Evolutionary conservation across 805 yeast species (phyloP).

Genomic region (Candida loeiensis): DNA sequence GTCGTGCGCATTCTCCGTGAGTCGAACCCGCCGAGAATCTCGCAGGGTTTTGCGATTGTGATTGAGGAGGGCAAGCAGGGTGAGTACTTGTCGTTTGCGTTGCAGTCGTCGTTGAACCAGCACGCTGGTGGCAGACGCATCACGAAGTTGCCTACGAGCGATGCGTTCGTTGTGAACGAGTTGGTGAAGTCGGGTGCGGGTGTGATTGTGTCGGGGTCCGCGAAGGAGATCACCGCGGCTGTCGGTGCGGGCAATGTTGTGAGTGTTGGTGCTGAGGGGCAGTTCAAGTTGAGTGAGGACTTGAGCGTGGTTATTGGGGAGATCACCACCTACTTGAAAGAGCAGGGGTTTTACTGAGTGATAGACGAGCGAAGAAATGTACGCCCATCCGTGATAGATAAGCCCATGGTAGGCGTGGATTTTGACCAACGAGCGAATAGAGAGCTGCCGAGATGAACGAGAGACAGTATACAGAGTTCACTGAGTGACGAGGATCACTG

Average conservation of each 20-base stretch:
- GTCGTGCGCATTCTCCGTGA: slow-evolving; percentile 89
- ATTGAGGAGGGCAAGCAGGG: slow-evolving; percentile 49
- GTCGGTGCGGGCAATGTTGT: slow-evolving; percentile 57
- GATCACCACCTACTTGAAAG: slow-evolving; percentile 68
- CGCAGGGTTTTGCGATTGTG: slow-evolving; percentile 83
- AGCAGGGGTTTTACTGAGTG: slow-evolving; percentile 70
- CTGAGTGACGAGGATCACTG: no score
- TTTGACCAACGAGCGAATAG: no score
- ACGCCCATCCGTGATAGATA: no score
- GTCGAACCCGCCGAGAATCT: slow-evolving; percentile 85
- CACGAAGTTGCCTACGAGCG: slow-evolving; percentile 46
- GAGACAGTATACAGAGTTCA: no score
- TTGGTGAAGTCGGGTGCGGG: slow-evolving; percentile 89
- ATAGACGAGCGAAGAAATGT: neutral
- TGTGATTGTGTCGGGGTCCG: slow-evolving; percentile 55
- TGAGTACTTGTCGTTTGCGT: slow-evolving; percentile 65
- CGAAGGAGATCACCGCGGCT: slow-evolving; percentile 54
- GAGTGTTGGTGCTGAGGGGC: slow-evolving; percentile 22
- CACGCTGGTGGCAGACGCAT: slow-evolving; percentile 80
- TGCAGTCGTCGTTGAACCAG: slow-evolving; percentile 88
- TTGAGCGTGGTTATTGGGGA: slow-evolving; percentile 57
- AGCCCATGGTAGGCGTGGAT: no score
- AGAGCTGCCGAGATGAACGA: no score
- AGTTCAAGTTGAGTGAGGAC: slow-evolving; percentile 16
- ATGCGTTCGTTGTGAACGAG: slow-evolving; percentile 68